Percentiles rank a stretch among this genome's conserved stretches.
Evolutionary conservation across 2,329 filamentous ascomycete species (phyloP).

Genomic region (Neonectria faginata): DNA sequence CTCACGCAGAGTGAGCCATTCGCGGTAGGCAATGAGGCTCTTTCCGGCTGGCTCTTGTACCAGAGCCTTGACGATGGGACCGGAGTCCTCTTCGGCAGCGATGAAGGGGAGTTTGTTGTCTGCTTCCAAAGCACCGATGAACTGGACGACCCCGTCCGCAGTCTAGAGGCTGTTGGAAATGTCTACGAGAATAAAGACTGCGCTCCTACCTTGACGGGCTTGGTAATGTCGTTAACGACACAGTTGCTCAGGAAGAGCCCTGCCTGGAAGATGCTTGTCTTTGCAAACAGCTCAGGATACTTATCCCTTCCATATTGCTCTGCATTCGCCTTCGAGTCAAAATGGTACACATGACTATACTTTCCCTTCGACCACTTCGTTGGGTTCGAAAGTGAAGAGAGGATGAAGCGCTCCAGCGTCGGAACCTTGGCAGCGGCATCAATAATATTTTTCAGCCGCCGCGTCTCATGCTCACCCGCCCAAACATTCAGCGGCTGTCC

Average conservation of each 20-base stretch:
- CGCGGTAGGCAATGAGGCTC: slow-evolving; percentile 43
- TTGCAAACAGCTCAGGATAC: slow-evolving; percentile 37
- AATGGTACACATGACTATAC: slow-evolving; percentile 56
- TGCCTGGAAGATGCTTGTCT: slow-evolving; percentile 38
- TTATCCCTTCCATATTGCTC: slow-evolving; percentile 42
- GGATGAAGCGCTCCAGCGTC: slow-evolving; percentile 52
- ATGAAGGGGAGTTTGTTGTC: slow-evolving; percentile 41
- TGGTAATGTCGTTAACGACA: background rate
- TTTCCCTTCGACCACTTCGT: slow-evolving; percentile 54
- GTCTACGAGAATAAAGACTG: accelerated
- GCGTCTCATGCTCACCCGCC: slow-evolving; percentile 47
- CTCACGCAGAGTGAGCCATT: slow-evolving; percentile 32
- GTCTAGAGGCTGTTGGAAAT: slow-evolving; percentile 20
- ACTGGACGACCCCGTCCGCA: slow-evolving; percentile 35
- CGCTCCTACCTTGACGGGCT: slow-evolving; percentile 26
- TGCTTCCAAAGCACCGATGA: slow-evolving; percentile 26
- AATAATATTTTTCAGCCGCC: slow-evolving; percentile 52
- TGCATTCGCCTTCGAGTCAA: slow-evolving; percentile 54
- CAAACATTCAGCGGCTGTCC: slow-evolving; percentile 35
- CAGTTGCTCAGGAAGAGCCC: slow-evolving; percentile 38
- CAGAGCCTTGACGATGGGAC: slow-evolving; percentile 40
- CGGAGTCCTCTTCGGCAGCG: slow-evolving; percentile 43
- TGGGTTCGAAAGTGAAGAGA: slow-evolving; percentile 52
- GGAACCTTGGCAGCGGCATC: slow-evolving; percentile 50
- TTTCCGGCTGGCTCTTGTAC: slow-evolving; percentile 34